Conservation (phyloP, 2,329 filamentous ascomycete species). For the Clarireedia sp. region DNA sequence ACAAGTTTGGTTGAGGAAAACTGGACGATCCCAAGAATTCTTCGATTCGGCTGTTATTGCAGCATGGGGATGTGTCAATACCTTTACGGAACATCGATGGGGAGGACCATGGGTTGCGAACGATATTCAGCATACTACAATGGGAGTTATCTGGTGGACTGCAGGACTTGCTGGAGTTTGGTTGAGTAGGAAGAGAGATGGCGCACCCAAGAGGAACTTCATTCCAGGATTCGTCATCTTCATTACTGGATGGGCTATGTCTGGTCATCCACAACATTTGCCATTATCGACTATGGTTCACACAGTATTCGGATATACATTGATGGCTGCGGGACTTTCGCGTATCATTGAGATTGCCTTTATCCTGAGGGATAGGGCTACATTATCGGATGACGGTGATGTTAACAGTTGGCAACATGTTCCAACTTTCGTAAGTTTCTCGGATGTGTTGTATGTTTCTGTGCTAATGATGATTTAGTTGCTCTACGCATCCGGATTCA, state of each 20-base stretch:
- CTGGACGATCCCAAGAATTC: conserved; percentile 89
- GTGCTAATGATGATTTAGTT: conserved; percentile 46
- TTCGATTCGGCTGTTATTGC: conserved; percentile 89
- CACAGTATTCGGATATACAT: conserved; percentile 81
- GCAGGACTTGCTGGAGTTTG: conserved; percentile 87
- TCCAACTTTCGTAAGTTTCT: conserved; percentile 56
- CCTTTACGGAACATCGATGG: conserved; percentile 96
- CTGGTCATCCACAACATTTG: conserved; percentile 76
- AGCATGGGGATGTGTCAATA: conserved; percentile 94
- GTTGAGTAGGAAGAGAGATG: conserved; percentile 78
- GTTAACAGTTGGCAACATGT: conserved; percentile 67
- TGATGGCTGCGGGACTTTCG: conserved; percentile 81
- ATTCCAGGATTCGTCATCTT: conserved; percentile 86
- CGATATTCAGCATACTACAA: conserved; percentile 96
- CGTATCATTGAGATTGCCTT: conserved; percentile 90
- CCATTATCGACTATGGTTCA: conserved; percentile 84
- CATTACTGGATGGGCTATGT: conserved; percentile 94
- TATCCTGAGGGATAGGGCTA: conserved; percentile 64
- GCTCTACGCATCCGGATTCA: conserved; percentile 83
- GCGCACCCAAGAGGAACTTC: conserved; percentile 83
- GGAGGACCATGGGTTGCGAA: conserved; percentile 82
- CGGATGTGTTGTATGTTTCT: conserved; percentile 4
- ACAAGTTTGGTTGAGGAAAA: conserved; percentile 75
- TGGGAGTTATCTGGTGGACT: conserved; percentile 99
- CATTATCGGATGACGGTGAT: conserved; percentile 59